Base-by-base conservation (phyloP, 148 eudicot species). In the Nepenthes mirabilis region DNA sequence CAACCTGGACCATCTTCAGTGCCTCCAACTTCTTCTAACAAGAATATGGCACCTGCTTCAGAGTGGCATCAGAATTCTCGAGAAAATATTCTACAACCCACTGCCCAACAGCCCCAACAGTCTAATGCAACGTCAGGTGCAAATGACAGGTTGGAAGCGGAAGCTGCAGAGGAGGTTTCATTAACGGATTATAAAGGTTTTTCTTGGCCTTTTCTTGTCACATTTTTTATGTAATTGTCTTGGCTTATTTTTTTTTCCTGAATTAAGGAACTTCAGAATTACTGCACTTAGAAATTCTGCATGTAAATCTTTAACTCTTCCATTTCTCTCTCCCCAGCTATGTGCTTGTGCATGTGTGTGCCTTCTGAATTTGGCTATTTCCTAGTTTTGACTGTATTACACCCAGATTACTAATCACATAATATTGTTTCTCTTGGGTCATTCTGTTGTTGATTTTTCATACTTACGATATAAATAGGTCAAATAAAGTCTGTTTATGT, bases 401-500 rank as follows among this genome's bases (percentile, higher is more conserved):
- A 23, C 23, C 23, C 23, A 0, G 23, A 23, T 23, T 23, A 23
- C 23, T 23, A 23, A 23, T 23, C 23, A 23, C 23, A 23, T 23
- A 23, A 23, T 23, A 23, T 23, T 23, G 23, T 23, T 23, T 23
- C 23, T 23, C 23, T 23, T 23, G 23, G 23, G 23, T 23, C 23
- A 23, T 23, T 23, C 23, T 23, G 34, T 10, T 10, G 37, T 33
- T 59, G 9, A 43, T 43, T 14, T 50, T 32, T 64, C n/a, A 33
- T 66, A 43, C 32, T n/a, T 7, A 23, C 47, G n/a, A 9, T 53
- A 3, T 37, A 66, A 32, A 37, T 62, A 91, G 93, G 77, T 69
- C 91, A 86, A 73, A 67, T 89, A 14, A 88, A 82, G 73, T 93
- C 99, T 0, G 99, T 93, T 23, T 93, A 93, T 52, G 95, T 93